phyloP scores from a whole-genome alignment of 169 alveolate species.

The Perkinsus olseni region DNA sequence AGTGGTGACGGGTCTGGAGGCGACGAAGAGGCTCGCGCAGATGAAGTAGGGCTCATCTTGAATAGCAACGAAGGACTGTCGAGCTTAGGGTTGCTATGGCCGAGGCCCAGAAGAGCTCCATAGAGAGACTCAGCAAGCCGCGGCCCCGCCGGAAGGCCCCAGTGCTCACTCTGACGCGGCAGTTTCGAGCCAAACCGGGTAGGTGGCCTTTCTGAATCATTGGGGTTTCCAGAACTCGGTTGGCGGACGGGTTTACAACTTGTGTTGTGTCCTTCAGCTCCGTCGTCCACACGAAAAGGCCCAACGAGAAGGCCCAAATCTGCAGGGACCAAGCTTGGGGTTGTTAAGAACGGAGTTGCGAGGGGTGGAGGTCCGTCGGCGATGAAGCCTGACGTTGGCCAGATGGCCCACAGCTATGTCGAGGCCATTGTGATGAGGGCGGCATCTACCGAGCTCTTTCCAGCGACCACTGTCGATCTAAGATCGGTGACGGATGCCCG shows the following conservation, averaged over 20 bases:
- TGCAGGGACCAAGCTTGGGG: not conserved
- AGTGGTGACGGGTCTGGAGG: not conserved
- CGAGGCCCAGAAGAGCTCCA: not conserved
- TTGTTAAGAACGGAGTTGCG: not conserved
- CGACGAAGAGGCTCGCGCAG: not conserved
- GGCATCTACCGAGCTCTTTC: too few species aligned
- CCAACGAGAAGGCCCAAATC: not conserved
- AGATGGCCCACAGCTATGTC: too few species aligned
- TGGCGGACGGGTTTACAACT: not conserved
- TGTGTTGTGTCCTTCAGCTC: not conserved
- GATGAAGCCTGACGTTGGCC: too few species aligned
- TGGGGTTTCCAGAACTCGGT: too few species aligned
- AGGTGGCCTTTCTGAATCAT: too few species aligned
- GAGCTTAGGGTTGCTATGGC: not conserved
- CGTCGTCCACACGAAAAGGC: too few species aligned
- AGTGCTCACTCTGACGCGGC: not conserved
- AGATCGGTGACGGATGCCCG: too few species aligned
- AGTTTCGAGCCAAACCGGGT: not conserved
- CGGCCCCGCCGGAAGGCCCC: not conserved
- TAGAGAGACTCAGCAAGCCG: not conserved
- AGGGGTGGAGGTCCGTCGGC: too few species aligned
- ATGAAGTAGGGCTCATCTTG: not conserved
- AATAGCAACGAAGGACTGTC: not conserved
- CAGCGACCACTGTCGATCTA: too few species aligned
- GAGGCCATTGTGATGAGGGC: too few species aligned